A percentile compares a stretch with the other conserved stretches of the same genome.
These are phyloP conservation scores for Pseudogymnoascus sp. DNA, from an alignment of 2,329 filamentous ascomycete genomes.

Conservation along the genomic window DNA sequence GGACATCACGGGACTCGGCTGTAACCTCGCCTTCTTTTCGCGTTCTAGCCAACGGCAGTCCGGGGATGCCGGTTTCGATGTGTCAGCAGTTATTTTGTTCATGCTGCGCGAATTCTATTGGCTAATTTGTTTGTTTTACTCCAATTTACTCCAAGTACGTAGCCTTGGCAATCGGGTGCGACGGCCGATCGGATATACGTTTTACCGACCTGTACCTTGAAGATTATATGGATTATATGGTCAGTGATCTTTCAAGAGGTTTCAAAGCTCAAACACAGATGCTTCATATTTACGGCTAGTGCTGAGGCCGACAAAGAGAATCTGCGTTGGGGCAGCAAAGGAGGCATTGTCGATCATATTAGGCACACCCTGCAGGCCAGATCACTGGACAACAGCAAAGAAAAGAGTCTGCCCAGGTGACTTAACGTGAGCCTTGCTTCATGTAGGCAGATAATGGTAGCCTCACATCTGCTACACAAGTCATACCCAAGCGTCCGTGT, in stretches of 20 bases:
- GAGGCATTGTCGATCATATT: not conserved
- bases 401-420: not conserved
- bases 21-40: not conserved
- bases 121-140: not conserved
- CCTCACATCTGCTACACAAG: constrained; percentile 1
- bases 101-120: not conserved
- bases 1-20: constrained; percentile 6
- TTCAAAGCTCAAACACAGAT: constrained; percentile 5
- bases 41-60: not conserved
- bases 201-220: not conserved
- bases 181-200: constrained; percentile 6
- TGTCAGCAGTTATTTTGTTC: constrained; percentile 5
- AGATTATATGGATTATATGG: constrained; percentile 7
- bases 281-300: constrained; percentile 6
- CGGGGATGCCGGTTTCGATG: not conserved
- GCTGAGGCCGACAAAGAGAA: not conserved
- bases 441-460: constrained; percentile 1
- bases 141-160: constrained; percentile 9
- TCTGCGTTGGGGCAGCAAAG: not conserved
- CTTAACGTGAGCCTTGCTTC: not conserved
- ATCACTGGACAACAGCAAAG: not conserved
- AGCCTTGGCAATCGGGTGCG: constrained; percentile 5
- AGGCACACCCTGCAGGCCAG: not conserved
- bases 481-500: not conserved
- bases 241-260: not conserved